Conservation (phyloP, 2,329 filamentous ascomycete species). For the Thelonectria discophora region DNA sequence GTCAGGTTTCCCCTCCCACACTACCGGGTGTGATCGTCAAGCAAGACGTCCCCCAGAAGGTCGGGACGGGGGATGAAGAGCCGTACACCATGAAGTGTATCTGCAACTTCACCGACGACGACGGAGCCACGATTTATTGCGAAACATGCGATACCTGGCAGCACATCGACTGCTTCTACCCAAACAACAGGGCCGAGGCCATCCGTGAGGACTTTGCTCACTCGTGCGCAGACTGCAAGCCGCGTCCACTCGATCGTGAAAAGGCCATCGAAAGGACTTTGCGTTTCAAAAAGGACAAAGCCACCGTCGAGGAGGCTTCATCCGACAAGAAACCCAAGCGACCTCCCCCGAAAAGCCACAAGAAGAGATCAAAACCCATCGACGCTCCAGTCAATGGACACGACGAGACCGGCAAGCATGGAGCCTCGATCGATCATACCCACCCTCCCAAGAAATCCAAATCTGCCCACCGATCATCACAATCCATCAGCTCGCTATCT, state of each 20-base stretch:
- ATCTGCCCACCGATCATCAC: constrained; percentile 79
- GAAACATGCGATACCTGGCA: constrained; percentile 98
- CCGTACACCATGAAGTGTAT: constrained; percentile 98
- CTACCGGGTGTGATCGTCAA: constrained; percentile 45
- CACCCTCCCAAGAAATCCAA: constrained; percentile 82
- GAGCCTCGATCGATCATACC: constrained; percentile 54
- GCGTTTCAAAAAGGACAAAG: constrained; percentile 61
- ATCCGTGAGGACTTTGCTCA: constrained; percentile 78
- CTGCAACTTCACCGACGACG: constrained; percentile 91
- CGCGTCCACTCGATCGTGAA: constrained; percentile 76
- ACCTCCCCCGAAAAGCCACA: constrained; percentile 80
- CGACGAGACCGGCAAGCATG: constrained; percentile 62
- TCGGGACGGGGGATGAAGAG: constrained; percentile 72
- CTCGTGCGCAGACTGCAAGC: constrained; percentile 88
- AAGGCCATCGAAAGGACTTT: constrained; percentile 78
- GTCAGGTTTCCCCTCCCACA: constrained; percentile 57
- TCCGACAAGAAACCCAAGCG: constrained; percentile 78
- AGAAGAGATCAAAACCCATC: constrained; percentile 83
- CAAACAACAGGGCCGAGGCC: constrained; percentile 74
- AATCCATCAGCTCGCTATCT: constrained; percentile 76
- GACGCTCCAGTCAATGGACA: constrained; percentile 75
- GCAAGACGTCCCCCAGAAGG: constrained; percentile 55
- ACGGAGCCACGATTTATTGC: constrained; percentile 97
- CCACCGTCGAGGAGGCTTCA: constrained; percentile 55
- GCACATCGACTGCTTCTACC: constrained; percentile 96